These are phyloP conservation scores for Schizophyllum commune DNA, from an alignment of 1,284 basidiomycete genomes.

Conservation along the genomic window DNA sequence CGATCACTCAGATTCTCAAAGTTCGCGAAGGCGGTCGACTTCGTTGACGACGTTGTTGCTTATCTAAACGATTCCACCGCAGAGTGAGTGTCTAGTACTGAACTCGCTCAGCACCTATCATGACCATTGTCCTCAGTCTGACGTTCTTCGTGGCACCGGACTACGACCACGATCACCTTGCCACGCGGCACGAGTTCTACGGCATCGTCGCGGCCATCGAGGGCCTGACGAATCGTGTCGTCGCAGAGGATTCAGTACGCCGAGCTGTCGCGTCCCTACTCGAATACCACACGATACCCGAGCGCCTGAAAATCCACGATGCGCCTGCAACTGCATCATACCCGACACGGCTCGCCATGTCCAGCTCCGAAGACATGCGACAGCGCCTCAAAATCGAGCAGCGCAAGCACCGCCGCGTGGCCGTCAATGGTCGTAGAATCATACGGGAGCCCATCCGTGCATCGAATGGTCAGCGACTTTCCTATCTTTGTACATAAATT, in stretches of 20 bases:
- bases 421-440: neutral
- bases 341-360: neutral
- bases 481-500: neutral
- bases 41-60: constrained; percentile 33
- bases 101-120: no score
- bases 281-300: neutral
- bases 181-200: constrained; percentile 11
- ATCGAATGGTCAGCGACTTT: neutral
- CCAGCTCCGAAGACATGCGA: neutral
- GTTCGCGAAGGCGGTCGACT: constrained; percentile 36
- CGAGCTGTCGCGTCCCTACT: neutral
- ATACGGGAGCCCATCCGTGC: neutral
- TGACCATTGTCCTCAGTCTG: constrained; percentile 24
- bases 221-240: constrained; percentile 13
- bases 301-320: neutral
- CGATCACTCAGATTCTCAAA: constrained; percentile 25
- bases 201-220: constrained; percentile 1
- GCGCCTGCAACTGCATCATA: neutral
- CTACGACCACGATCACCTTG: constrained; percentile 28
- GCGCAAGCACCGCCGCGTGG: neutral
- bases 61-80: constrained; percentile 34
- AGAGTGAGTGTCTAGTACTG: constrained; percentile 21
- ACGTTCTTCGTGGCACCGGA: constrained; percentile 50
- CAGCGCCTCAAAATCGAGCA: neutral
- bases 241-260: neutral